Evolutionary conservation across 208 protist species (phyloP).

Genomic region (Leishmania lainsoni): DNA sequence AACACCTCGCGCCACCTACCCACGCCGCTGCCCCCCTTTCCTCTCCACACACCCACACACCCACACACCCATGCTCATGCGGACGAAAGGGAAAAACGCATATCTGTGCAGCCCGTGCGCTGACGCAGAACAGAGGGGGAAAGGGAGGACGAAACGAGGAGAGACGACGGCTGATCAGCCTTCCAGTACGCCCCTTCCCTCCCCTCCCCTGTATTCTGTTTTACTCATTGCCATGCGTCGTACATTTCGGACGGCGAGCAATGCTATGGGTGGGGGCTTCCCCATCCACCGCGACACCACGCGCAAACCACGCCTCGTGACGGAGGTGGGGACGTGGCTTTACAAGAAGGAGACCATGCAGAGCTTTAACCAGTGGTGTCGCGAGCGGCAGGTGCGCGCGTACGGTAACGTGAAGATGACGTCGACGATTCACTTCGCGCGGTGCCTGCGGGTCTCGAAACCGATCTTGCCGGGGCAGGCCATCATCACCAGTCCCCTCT

Average conservation of each 20-base stretch:
- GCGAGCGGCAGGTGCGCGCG: slow-evolving; percentile 57
- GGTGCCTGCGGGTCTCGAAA: slow-evolving; percentile 67
- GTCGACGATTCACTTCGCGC: slow-evolving; percentile 66
- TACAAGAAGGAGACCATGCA: slow-evolving; percentile 78
- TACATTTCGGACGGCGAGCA: slow-evolving; percentile 1
- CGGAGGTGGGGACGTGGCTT: slow-evolving; percentile 80
- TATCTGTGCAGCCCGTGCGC: neutral
- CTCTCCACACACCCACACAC: neutral
- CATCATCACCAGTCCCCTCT: slow-evolving; percentile 73
- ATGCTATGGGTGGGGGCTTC: slow-evolving; percentile 26
- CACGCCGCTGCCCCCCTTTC: neutral
- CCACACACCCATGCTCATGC: neutral
- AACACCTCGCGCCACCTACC: neutral
- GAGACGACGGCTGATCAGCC: neutral
- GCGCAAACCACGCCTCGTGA: slow-evolving; percentile 57
- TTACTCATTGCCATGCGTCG: slow-evolving; percentile 18
- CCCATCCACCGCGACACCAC: slow-evolving; percentile 60
- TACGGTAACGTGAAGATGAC: slow-evolving; percentile 79
- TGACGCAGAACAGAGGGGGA: neutral
- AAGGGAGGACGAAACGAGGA: neutral
- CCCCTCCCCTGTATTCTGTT: neutral
- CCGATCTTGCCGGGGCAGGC: slow-evolving; percentile 66
- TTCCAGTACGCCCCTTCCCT: neutral
- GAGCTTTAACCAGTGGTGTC: slow-evolving; percentile 76
- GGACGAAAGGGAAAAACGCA: too few relatives aligned